phyloP scores from a whole-genome alignment of 805 yeast genomes.

The Candida bentonensis region DNA sequence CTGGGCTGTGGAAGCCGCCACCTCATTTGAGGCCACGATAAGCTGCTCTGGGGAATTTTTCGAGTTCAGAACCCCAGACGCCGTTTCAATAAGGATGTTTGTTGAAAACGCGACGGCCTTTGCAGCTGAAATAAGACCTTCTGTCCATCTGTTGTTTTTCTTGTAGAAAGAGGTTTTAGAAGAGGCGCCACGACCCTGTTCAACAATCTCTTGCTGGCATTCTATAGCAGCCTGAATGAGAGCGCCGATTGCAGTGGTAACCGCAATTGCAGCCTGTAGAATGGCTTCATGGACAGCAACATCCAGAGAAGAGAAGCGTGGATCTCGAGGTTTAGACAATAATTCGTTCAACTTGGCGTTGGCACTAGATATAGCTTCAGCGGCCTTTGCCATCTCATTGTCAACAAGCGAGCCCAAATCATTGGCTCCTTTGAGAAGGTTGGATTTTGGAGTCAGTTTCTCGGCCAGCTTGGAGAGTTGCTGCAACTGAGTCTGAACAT shows the following conservation, averaged over 20 bases:
- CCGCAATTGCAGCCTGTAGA: conserved; percentile 62
- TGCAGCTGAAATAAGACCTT: conserved; percentile 82
- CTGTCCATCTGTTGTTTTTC: conserved; percentile 86
- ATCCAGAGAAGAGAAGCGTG: conserved; percentile 40
- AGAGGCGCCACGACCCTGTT: conserved; percentile 50
- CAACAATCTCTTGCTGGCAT: conserved; percentile 69
- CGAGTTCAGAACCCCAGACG: conserved; percentile 63
- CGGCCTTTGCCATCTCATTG: conserved; percentile 58
- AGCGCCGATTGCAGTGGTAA: conserved; percentile 61
- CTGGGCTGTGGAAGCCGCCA: conserved; percentile 85
- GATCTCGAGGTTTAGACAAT: conserved; percentile 34
- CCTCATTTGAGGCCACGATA: conserved; percentile 83
- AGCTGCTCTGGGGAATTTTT: conserved; percentile 65
- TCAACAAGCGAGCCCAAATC: conserved; percentile 64
- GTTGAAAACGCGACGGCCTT: conserved; percentile 78
- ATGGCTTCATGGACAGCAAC: conserved; percentile 64
- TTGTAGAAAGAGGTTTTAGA: conserved; percentile 65
- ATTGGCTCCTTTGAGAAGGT: conserved; percentile 17
- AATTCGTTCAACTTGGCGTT: conserved; percentile 42
- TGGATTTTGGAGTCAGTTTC: conserved; percentile 32
- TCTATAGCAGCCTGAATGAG: conserved; percentile 65
- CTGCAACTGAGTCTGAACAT: conserved; percentile 60
- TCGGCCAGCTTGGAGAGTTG: conserved; percentile 42
- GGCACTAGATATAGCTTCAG: conserved; percentile 53
- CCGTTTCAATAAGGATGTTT: conserved; percentile 65